These are phyloP conservation scores for Geotrichum klebahnii DNA, from an alignment of 1,139 yeast species.

Conservation along the genomic window DNA sequence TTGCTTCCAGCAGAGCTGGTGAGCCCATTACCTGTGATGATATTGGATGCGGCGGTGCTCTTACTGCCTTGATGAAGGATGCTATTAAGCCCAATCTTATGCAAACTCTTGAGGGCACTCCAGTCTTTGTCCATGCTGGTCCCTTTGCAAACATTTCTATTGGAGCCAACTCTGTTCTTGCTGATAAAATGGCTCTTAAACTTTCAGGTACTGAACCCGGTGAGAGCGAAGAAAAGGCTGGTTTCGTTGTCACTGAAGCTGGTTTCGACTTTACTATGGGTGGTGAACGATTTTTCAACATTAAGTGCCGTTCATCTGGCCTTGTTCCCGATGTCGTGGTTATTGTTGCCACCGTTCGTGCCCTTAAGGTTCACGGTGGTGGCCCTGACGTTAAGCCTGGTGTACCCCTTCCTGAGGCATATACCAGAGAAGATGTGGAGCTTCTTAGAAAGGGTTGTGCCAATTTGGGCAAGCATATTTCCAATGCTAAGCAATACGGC, in stretches of 20 bases:
- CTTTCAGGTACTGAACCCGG: slow-evolving; percentile 70
- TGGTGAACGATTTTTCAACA: slow-evolving; percentile 94
- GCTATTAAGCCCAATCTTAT: slow-evolving; percentile 95
- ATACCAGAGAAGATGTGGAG: slow-evolving; percentile 80
- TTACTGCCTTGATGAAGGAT: slow-evolving; percentile 91
- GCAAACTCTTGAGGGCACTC: slow-evolving; percentile 98
- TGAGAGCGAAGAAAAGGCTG: slow-evolving; percentile 59
- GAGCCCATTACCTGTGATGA: slow-evolving; percentile 95
- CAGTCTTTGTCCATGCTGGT: slow-evolving; percentile 97
- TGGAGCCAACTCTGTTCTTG: slow-evolving; percentile 92
- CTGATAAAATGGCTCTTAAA: slow-evolving; percentile 93
- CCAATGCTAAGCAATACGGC: slow-evolving; percentile 80
- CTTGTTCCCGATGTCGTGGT: slow-evolving; percentile 88
- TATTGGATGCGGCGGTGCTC: slow-evolving; percentile 94
- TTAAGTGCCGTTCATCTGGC: slow-evolving; percentile 92
- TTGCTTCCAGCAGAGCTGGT: slow-evolving; percentile 76
- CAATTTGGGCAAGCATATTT: slow-evolving; percentile 86
- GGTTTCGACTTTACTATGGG: slow-evolving; percentile 99
- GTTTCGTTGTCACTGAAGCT: slow-evolving; percentile 94
- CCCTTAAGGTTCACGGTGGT: slow-evolving; percentile 96
- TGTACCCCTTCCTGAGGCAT: slow-evolving; percentile 80
- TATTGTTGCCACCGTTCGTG: slow-evolving; percentile 95
- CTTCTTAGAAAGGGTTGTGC: slow-evolving; percentile 79
- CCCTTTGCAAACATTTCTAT: slow-evolving; percentile 97
- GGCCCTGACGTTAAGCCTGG: slow-evolving; percentile 98